Conservation (phyloP, 1,284 basidiomycete genomes). For the Malassezia obtusa region DNA sequence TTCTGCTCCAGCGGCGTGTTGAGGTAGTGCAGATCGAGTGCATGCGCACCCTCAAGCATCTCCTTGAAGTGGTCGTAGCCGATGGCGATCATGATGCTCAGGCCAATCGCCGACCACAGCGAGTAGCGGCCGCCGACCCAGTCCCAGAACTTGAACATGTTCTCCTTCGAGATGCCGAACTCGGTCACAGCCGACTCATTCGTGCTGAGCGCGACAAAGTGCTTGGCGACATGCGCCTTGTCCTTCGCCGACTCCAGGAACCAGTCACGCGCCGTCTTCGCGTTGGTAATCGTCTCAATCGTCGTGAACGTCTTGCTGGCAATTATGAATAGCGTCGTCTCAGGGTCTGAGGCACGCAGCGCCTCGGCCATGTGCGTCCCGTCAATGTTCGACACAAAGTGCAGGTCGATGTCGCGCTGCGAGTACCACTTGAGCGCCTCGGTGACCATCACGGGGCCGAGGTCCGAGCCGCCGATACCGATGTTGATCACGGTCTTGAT, state of each 20-base stretch:
- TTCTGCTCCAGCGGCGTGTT: slow-evolving; percentile 79
- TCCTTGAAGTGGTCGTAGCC: slow-evolving; percentile 90
- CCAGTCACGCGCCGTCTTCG: slow-evolving; percentile 84
- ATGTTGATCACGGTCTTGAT: slow-evolving; percentile 96
- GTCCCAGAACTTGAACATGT: slow-evolving; percentile 99
- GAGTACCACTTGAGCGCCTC: slow-evolving; percentile 90
- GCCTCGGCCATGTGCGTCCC: slow-evolving; percentile 93
- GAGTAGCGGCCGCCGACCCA: slow-evolving; percentile 99
- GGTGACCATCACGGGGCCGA: slow-evolving; percentile 97
- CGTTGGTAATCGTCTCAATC: slow-evolving; percentile 98
- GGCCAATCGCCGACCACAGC: slow-evolving; percentile 93
- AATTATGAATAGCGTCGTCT: slow-evolving; percentile 92
- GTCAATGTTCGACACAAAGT: slow-evolving; percentile 97
- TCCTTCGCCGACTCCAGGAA: slow-evolving; percentile 66
- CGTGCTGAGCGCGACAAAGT: slow-evolving; percentile 95
- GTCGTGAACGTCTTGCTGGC: slow-evolving; percentile 98
- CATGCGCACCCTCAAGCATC: slow-evolving; percentile 82
- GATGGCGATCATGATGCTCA: slow-evolving; percentile 83
- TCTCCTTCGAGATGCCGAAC: slow-evolving; percentile 83
- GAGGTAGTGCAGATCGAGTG: slow-evolving; percentile 94
- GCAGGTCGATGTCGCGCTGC: slow-evolving; percentile 72
- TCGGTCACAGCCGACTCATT: slow-evolving; percentile 85
- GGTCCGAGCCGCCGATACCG: slow-evolving; percentile 93
- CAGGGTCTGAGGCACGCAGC: slow-evolving; percentile 69
- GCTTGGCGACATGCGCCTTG: slow-evolving; percentile 88